Evolutionary conservation across 139 green algal species (phyloP).

Genomic region (Eudorina sp.): DNA sequence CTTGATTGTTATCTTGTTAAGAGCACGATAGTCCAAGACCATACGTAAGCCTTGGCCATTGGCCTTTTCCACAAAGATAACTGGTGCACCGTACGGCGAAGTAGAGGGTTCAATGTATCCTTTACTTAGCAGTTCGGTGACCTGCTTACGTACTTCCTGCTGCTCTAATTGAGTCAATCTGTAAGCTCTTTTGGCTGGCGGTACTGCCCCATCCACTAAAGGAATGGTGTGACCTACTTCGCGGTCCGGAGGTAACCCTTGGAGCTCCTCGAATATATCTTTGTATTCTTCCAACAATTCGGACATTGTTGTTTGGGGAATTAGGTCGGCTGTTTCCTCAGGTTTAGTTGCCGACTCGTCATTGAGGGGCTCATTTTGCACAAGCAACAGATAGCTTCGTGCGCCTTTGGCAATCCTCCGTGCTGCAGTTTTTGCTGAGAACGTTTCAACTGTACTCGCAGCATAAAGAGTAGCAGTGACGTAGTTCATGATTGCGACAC

Average conservation of each 20-base stretch:
- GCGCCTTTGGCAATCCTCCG: neutral
- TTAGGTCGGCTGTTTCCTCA: neutral
- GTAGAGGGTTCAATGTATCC: too few species aligned
- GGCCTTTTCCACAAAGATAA: too few species aligned
- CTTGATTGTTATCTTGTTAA: conserved; percentile 57
- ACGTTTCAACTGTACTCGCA: neutral
- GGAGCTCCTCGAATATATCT: conserved; percentile 7
- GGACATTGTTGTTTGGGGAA: neutral
- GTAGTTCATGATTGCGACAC: neutral
- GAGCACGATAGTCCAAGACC: too few species aligned
- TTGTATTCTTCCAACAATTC: conserved; percentile 5
- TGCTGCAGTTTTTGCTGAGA: neutral
- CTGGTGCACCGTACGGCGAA: too few species aligned
- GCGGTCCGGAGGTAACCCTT: conserved; percentile 33
- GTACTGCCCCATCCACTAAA: conserved; percentile 31
- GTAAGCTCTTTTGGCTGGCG: conserved; percentile 42
- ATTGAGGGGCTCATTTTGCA: neutral
- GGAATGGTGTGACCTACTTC: conserved; percentile 50
- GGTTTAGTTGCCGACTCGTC: neutral
- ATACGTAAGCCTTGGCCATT: too few species aligned
- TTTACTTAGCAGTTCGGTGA: conserved; percentile 65
- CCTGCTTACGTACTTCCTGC: conserved; percentile 57
- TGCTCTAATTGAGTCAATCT: conserved; percentile 59
- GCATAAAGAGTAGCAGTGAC: neutral
- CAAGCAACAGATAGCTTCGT: neutral